phyloP scores from a whole-genome alignment of 2,329 filamentous ascomycete species.

The Neurospora sp. region DNA sequence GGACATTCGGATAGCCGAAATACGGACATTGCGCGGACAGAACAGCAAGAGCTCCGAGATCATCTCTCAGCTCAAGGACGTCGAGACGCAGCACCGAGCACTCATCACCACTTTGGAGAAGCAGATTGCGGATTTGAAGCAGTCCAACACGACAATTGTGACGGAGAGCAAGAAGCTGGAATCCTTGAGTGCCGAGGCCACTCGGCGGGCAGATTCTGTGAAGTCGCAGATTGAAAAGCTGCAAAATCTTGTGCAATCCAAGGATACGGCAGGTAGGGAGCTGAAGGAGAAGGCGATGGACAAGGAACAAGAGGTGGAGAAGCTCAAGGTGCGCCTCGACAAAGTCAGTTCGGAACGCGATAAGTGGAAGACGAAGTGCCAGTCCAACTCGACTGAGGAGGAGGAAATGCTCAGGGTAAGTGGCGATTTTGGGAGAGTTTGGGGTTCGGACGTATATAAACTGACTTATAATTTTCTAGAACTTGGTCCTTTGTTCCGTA shows the following conservation, averaged over 20 bases:
- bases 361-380: constrained; percentile 72
- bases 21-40: constrained; percentile 68
- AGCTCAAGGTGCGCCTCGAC: constrained; percentile 66
- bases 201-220: constrained; percentile 59
- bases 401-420: constrained; percentile 80
- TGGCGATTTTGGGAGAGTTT: constrained; percentile 16
- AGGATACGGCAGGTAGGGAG: constrained; percentile 52
- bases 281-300: constrained; percentile 49
- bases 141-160: constrained; percentile 61
- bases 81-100: constrained; percentile 67
- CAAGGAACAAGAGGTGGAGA: constrained; percentile 68
- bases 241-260: constrained; percentile 61
- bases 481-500: constrained; percentile 78
- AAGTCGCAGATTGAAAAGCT: constrained; percentile 70
- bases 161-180: constrained; percentile 69
- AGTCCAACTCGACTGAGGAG: constrained; percentile 72
- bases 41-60: constrained; percentile 89
- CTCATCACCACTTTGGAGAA: constrained; percentile 82
- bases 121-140: constrained; percentile 74
- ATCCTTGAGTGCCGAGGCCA: constrained; percentile 58
- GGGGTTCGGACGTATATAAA: not conserved
- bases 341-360: constrained; percentile 76
- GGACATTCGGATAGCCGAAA: constrained; percentile 73
- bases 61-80: constrained; percentile 84
- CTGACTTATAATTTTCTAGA: constrained; percentile 34